Evolutionary conservation across 1,139 yeast genomes (phyloP).

Genomic region (Geotrichum aggregatum): DNA sequence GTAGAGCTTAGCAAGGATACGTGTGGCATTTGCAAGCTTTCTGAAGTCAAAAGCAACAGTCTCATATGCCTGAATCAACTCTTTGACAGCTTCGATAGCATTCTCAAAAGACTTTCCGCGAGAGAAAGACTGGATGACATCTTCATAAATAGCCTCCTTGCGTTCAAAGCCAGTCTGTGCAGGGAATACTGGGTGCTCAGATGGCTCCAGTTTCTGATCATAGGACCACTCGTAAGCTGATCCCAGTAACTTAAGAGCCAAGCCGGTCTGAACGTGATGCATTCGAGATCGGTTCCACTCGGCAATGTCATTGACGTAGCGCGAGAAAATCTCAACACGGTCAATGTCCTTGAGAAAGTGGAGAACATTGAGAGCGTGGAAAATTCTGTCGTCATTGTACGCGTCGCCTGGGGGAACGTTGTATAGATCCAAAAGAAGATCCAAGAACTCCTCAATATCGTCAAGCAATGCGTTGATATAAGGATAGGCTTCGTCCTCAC

Average conservation of each 20-base stretch:
- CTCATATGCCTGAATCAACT: slow-evolving; percentile 70
- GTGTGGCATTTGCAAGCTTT: slow-evolving; percentile 71
- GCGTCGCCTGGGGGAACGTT: slow-evolving; percentile 79
- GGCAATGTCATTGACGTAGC: slow-evolving; percentile 71
- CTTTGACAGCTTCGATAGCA: slow-evolving; percentile 74
- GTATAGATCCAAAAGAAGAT: slow-evolving; percentile 61
- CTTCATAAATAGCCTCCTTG: slow-evolving; percentile 66
- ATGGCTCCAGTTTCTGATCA: slow-evolving; percentile 52
- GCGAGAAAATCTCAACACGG: slow-evolving; percentile 74
- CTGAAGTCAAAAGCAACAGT: slow-evolving; percentile 68
- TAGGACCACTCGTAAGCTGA: slow-evolving; percentile 76
- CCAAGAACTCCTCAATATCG: slow-evolving; percentile 59
- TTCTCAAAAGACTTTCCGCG: slow-evolving; percentile 72
- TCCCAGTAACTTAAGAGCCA: slow-evolving; percentile 73
- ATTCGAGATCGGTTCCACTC: slow-evolving; percentile 57
- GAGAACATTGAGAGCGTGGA: slow-evolving; percentile 71
- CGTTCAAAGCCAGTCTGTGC: slow-evolving; percentile 77
- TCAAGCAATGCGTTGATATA: slow-evolving; percentile 52
- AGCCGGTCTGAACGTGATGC: slow-evolving; percentile 77
- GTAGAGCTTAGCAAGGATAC: slow-evolving; percentile 64
- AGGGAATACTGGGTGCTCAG: slow-evolving; percentile 68
- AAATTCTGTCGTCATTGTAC: slow-evolving; percentile 81
- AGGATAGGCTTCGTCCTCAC: slow-evolving; percentile 62
- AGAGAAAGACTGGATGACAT: slow-evolving; percentile 67
- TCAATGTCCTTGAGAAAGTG: slow-evolving; percentile 74